phyloP scores from a whole-genome alignment of 148 eudicot genomes.

The Vaccinium vitisidaea region DNA sequence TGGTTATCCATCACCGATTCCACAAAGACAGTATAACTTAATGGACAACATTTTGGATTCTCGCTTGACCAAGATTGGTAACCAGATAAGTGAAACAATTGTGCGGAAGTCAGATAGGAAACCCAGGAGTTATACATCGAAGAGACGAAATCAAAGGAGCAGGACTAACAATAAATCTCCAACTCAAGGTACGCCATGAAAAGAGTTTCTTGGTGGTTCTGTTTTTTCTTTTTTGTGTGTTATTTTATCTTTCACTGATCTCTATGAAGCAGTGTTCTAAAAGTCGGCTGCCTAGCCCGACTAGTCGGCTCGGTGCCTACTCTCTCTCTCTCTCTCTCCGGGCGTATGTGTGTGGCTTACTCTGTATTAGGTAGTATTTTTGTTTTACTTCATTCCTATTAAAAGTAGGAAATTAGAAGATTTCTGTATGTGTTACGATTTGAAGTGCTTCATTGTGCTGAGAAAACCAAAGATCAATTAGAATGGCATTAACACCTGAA shows the following conservation, averaged over 20 bases:
- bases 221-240: not conserved
- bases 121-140: not conserved
- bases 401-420: not conserved
- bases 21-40: not conserved
- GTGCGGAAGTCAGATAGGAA: not conserved
- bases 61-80: not conserved
- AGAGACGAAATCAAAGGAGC: not conserved
- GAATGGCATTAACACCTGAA: not conserved
- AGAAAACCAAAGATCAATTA: not conserved
- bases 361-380: not conserved
- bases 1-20: not conserved
- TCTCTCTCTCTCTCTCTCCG: not conserved
- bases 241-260: not conserved
- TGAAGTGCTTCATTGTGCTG: conserved; percentile 6
- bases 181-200: not conserved
- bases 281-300: too few relatives aligned
- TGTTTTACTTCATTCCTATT: not conserved
- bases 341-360: not conserved
- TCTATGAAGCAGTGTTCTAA: not conserved
- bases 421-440: not conserved
- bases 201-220: not conserved
- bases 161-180: not conserved
- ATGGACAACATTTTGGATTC: not conserved
- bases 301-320: too few relatives aligned
- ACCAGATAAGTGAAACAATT: not conserved